Conservation (phyloP, 441 rosid genomes). For the Erodium trifolium region DNA sequence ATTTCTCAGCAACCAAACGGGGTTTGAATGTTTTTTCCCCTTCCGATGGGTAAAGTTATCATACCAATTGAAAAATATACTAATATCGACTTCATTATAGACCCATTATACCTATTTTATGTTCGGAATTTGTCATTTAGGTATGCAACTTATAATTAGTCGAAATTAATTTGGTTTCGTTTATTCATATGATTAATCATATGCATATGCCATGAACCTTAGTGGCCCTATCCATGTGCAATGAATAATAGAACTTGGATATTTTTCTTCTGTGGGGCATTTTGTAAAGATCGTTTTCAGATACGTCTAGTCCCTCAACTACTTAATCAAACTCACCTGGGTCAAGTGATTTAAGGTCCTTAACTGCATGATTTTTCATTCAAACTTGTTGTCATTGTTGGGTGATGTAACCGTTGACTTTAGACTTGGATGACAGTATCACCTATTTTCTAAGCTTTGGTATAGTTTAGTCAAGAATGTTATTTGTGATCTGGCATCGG, state of each 20-base stretch:
- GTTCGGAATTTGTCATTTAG: neutral
- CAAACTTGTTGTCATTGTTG: neutral
- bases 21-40: neutral
- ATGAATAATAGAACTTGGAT: neutral
- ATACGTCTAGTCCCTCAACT: neutral
- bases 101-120: neutral
- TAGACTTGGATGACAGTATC: neutral
- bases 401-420: constrained; percentile 1
- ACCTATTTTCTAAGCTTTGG: neutral
- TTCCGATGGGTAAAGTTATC: neutral
- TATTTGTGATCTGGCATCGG: neutral
- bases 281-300: neutral
- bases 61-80: neutral
- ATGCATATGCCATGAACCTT: neutral
- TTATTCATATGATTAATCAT: neutral
- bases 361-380: neutral
- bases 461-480: neutral
- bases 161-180: neutral
- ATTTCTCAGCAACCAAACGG: neutral
- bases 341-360: neutral
- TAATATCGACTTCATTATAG: no score
- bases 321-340: neutral
- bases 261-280: constrained; percentile 1
- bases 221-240: constrained; percentile 4
- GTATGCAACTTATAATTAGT: neutral